These are phyloP conservation scores for Chrysosporium keratinophilum DNA, from an alignment of 2,329 filamentous ascomycete genomes.

Conservation along the genomic window DNA sequence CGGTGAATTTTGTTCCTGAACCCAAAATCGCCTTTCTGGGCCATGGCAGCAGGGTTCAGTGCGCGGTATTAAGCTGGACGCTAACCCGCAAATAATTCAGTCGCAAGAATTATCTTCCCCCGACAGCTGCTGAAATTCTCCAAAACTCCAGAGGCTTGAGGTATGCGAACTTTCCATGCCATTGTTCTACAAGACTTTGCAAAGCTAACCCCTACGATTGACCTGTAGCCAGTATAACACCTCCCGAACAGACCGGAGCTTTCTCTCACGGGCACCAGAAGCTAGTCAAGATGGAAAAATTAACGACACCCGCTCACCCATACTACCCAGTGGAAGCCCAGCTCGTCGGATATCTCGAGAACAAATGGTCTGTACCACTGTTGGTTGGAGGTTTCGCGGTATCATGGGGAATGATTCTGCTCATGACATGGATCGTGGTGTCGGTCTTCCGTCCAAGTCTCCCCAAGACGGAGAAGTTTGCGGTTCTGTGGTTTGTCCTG, in stretches of 20 bases:
- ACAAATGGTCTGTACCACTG: conserved; percentile 49
- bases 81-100: neutral
- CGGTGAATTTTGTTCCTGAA: conserved; percentile 1
- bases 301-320: conserved; percentile 43
- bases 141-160: neutral
- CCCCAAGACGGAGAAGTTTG: conserved; percentile 45
- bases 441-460: conserved; percentile 46
- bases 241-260: neutral
- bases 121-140: neutral
- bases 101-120: neutral
- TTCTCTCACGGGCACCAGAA: neutral
- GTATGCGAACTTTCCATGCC: neutral
- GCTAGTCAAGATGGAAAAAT: conserved; percentile 13
- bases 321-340: conserved; percentile 59
- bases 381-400: conserved; percentile 52
- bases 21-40: too few species aligned
- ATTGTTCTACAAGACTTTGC: neutral
- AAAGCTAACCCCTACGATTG: neutral
- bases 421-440: conserved; percentile 45
- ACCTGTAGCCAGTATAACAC: neutral
- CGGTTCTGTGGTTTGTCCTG: conserved; percentile 65
- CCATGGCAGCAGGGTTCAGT: too few species aligned
- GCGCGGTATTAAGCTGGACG: neutral
- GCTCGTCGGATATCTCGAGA: conserved; percentile 55
- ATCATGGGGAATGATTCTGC: conserved; percentile 49